Evolutionary conservation across 768 basidiomycete species (phyloP).

Genomic region (Butyriboletus loyo): DNA sequence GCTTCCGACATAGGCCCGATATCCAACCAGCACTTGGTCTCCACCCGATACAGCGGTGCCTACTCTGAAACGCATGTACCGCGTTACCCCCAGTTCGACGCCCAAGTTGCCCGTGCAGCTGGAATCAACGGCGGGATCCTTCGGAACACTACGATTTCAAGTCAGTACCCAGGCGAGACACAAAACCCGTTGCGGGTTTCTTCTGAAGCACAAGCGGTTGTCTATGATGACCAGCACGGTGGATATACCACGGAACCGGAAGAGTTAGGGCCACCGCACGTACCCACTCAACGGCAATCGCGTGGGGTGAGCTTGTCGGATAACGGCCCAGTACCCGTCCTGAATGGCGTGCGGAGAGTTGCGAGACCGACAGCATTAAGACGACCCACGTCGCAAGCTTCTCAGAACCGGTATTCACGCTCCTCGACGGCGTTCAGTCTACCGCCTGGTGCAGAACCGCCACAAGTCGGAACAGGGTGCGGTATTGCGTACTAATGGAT

Average conservation of each 20-base stretch:
- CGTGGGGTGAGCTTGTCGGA: constrained; percentile 82
- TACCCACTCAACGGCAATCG: constrained; percentile 20
- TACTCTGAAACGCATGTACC: constrained; percentile 16
- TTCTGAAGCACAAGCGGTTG: constrained; percentile 40
- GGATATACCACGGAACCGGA: constrained; percentile 37
- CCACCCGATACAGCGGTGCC: constrained; percentile 30
- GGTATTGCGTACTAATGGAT: constrained; percentile 9
- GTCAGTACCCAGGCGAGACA: constrained; percentile 44
- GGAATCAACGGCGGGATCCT: constrained; percentile 38
- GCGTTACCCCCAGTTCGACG: constrained; percentile 36
- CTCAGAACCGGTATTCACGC: constrained; percentile 72
- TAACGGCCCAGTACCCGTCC: constrained; percentile 75
- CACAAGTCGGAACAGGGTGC: constrained; percentile 36
- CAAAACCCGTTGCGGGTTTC: constrained; percentile 60
- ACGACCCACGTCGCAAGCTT: constrained; percentile 58
- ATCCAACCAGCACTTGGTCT: constrained; percentile 43
- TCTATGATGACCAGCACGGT: constrained; percentile 37
- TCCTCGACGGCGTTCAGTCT: constrained; percentile 48
- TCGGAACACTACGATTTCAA: constrained; percentile 37
- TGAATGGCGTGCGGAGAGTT: constrained; percentile 74
- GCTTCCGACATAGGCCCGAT: constrained; percentile 34
- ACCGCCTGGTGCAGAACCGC: constrained; percentile 75
- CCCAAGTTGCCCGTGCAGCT: constrained; percentile 39
- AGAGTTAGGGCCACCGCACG: constrained; percentile 29
- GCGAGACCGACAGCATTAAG: constrained; percentile 55